These are phyloP conservation scores for Cucurbita argyrosperma DNA, from an alignment of 306 rosid species.

Conservation along the genomic window DNA sequence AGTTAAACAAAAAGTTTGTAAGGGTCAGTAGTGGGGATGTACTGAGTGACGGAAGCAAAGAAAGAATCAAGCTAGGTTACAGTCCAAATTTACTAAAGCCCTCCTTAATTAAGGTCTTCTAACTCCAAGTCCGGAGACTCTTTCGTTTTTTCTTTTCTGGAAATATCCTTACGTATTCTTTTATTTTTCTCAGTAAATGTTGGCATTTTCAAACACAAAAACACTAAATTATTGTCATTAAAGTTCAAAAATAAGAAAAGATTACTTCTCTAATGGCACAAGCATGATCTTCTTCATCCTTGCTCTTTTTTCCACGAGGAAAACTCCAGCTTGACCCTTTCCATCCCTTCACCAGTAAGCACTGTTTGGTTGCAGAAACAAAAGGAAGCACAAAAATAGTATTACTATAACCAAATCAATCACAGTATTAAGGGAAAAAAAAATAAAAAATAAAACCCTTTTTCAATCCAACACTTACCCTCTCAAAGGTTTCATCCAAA, in stretches of 20 bases:
- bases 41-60: too few species aligned
- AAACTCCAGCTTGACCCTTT: conserved; percentile 99
- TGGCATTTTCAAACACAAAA: background rate
- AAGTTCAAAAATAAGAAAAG: background rate
- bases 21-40: too few species aligned
- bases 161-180: background rate
- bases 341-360: conserved; percentile 97
- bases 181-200: background rate
- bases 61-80: too few species aligned
- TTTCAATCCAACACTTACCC: conserved; percentile 42
- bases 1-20: too few species aligned
- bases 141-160: background rate
- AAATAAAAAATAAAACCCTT: background rate
- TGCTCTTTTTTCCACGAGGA: conserved; percentile 95
- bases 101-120: too few species aligned
- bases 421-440: too few species aligned
- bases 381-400: background rate
- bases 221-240: background rate
- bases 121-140: background rate
- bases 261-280: conserved; percentile 93
- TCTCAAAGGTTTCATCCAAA: conserved; percentile 84
- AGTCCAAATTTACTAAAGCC: too few species aligned
- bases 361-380: conserved; percentile 31
- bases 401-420: background rate
- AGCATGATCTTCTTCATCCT: conserved; percentile 96